A percentile compares a stretch with the other conserved stretches of the same genome.
phyloP scores from a whole-genome alignment of 106 monocot genomes.

The Phalaenopsis equestris region DNA sequence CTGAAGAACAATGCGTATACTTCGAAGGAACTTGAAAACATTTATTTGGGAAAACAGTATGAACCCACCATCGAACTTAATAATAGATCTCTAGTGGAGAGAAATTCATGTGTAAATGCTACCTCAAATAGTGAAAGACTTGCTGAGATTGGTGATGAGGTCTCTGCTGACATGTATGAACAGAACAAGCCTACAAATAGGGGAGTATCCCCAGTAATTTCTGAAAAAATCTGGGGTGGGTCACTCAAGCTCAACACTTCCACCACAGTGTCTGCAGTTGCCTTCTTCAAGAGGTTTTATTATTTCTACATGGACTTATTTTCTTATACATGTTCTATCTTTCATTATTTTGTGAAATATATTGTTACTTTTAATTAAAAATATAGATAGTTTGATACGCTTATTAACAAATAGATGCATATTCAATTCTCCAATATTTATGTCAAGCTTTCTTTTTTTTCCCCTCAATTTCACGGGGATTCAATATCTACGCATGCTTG shows the following conservation, averaged over 20 bases:
- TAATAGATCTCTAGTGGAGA: constrained; percentile 3
- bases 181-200: constrained; percentile 15
- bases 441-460: neutral
- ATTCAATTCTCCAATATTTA: neutral
- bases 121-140: constrained; percentile 8
- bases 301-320: neutral
- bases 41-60: constrained; percentile 2
- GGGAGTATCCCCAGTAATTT: constrained; percentile 15
- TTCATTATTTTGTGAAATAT: neutral
- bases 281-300: constrained; percentile 59
- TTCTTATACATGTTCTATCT: neutral
- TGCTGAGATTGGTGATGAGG: constrained; percentile 8
- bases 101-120: constrained; percentile 2
- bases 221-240: constrained; percentile 55
- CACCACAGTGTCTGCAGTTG: constrained; percentile 37
- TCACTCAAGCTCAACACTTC: constrained; percentile 47
- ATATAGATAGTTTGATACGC: too few relatives aligned
- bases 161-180: constrained; percentile 16
- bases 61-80: neutral
- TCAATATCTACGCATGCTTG: neutral
- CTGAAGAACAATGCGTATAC: neutral
- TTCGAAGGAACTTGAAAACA: constrained; percentile 9
- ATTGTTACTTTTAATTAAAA: neutral
- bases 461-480: too few relatives aligned
- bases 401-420: neutral